A percentile compares a stretch with the other conserved stretches of the same genome.
Conservation (phyloP, 2,329 filamentous ascomycete genomes). For the Penicillium sp. region DNA sequence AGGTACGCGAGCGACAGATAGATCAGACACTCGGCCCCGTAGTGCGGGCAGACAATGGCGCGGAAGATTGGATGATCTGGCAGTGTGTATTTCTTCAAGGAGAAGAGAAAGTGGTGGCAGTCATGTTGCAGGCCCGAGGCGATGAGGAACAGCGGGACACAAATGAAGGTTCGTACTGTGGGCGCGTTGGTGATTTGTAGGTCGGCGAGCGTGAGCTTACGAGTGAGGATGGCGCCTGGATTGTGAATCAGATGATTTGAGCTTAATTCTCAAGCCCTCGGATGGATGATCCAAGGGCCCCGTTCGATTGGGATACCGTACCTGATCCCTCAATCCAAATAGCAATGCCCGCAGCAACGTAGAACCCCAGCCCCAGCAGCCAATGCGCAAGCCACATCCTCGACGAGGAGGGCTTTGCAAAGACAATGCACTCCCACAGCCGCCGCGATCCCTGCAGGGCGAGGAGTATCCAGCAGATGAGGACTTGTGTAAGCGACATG, state of each 20-base stretch:
- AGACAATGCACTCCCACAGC: constrained; percentile 70
- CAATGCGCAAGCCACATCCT: constrained; percentile 87
- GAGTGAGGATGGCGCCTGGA: constrained; percentile 34
- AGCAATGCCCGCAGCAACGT: constrained; percentile 69
- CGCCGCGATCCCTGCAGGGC: constrained; percentile 72
- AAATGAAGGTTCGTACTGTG: constrained; percentile 55
- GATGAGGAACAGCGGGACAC: constrained; percentile 65
- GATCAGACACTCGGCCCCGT: constrained; percentile 82
- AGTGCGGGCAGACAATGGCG: constrained; percentile 80
- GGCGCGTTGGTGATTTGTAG: constrained; percentile 43
- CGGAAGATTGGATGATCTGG: constrained; percentile 73
- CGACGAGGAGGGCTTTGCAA: constrained; percentile 68
- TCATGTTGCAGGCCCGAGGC: constrained; percentile 74
- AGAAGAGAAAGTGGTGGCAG: constrained; percentile 69
- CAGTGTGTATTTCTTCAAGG: constrained; percentile 78
- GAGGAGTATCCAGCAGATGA: constrained; percentile 72
- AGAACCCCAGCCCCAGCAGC: constrained; percentile 75
- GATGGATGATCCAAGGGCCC: neutral
- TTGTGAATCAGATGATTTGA: neutral
- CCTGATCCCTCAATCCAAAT: constrained; percentile 83
- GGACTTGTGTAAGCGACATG: constrained; percentile 65
- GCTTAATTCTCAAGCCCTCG: neutral
- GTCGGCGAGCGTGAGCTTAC: constrained; percentile 37
- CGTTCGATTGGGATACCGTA: constrained; percentile 35
- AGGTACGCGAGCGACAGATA: constrained; percentile 77